phyloP scores from a whole-genome alignment of 2,329 filamentous ascomycete species.

The Cercospora canescens region DNA sequence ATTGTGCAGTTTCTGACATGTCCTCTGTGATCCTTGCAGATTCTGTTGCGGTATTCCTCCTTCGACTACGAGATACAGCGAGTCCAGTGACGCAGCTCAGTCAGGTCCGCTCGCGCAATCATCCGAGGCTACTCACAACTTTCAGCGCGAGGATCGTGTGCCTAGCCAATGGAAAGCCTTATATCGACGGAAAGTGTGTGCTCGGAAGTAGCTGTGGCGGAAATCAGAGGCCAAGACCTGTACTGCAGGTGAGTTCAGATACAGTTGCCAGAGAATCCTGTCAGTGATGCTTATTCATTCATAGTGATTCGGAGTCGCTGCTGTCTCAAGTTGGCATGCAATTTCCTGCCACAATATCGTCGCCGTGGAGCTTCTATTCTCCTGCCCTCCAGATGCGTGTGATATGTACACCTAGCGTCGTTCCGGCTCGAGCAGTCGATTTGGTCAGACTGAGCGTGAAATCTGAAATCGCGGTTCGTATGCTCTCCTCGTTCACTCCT shows the following conservation, averaged over 20 bases:
- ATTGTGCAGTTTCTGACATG: not conserved
- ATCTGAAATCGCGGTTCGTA: conserved; percentile 4
- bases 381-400: not conserved
- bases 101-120: not conserved
- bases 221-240: not conserved
- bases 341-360: not conserved
- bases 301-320: conserved; percentile 1
- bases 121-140: not conserved
- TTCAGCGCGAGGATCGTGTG: conserved; percentile 6
- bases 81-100: not conserved
- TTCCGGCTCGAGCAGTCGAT: not conserved
- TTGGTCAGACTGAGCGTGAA: conserved; percentile 4
- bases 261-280: not conserved
- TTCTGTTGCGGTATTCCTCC: not conserved
- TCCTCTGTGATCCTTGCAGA: conserved; percentile 8
- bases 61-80: not conserved
- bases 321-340: conserved; percentile 3
- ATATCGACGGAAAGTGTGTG: conserved; percentile 6
- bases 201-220: not conserved
- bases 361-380: conserved; percentile 8
- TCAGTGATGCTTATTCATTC: not conserved
- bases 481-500: no score
- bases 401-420: not conserved
- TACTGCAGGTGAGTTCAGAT: conserved; percentile 4
- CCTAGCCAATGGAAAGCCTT: conserved; percentile 2